Evolutionary conservation across 176 grass and related monocot genomes (phyloP), one percentile per base, ranked within the genome.

Genomic region (Oryza brachyantha): DNA sequence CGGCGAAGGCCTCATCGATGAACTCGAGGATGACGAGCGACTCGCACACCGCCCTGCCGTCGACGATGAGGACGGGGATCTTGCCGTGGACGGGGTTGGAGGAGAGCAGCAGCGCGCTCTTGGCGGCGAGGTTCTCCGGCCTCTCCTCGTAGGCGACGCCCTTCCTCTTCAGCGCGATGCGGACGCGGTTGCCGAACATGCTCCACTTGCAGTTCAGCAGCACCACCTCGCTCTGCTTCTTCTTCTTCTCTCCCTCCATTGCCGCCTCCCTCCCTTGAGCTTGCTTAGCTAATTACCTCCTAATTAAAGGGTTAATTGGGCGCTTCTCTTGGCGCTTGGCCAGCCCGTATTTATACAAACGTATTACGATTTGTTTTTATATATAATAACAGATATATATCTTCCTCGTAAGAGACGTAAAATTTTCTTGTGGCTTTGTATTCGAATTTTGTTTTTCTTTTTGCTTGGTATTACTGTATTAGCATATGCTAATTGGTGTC

Each of bases 161-260:
- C 82, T 97, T 97, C 81, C 74, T 86, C 32, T 75, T 62, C 22
- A 97, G 46, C 10, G 86, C 91, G 48, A 97, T 87, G 10, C 61
- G 64, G 3, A 60, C 78, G 19, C 93, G 81, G 73, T 89, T 87
- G 0, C 91, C 91, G 70, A 85, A 97, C 3, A 81, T 84, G 77
- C 90, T 93, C n/a, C 89, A 88, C 88, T 76, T 89, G 77, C 74
- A 70, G 35, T 93, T 85, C 1, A 97, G 80, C 2, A 97, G 75
- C 0, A 66, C 28, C 7, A 96, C 73, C n/a, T n/a, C n/a, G 16
- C 57, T 5, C 13, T 4, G 21, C 7, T 0, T 1, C 45, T 48
- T 13, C 52, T 57, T 57, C 37, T 72, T 77, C 28, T 37, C 76
- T 54, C 39, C 75, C 32, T 29, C 79, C 79, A 71, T 86, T 25